Percentiles rank a stretch among this genome's conserved stretches.
Evolutionary conservation across 2,329 filamentous ascomycete genomes (phyloP).

Genomic region (Curvularia spicifera): DNA sequence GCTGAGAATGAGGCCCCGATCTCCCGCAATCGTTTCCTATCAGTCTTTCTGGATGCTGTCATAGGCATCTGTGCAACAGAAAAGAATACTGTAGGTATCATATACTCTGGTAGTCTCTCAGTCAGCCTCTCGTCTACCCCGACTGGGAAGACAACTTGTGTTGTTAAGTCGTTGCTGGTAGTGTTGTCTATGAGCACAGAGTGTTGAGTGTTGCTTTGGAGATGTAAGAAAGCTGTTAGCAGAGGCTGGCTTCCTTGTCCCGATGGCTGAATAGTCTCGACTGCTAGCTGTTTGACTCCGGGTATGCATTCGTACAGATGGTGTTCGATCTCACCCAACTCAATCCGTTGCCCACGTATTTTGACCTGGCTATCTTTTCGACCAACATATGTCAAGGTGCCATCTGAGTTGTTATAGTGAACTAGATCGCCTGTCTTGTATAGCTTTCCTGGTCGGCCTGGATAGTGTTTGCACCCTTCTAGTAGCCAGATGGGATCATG

Average conservation of each 20-base stretch:
- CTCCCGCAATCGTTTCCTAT: constrained; percentile 28
- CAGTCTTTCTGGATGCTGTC: constrained; percentile 53
- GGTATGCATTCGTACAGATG: not conserved
- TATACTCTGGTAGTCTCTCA: constrained; percentile 31
- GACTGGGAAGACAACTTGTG: too few species aligned
- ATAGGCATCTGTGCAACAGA: constrained; percentile 53
- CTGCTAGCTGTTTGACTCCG: not conserved
- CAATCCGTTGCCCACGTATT: too few species aligned
- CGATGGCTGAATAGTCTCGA: not conserved
- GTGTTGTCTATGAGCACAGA: too few species aligned
- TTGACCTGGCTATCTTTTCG: too few species aligned
- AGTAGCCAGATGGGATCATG: too few species aligned
- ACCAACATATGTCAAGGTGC: too few species aligned
- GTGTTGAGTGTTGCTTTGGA: too few species aligned
- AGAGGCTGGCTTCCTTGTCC: not conserved
- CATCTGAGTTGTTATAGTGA: too few species aligned
- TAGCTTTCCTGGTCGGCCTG: too few species aligned
- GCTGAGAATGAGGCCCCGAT: constrained; percentile 12
- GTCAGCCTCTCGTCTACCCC: not conserved
- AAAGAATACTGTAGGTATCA: constrained; percentile 55
- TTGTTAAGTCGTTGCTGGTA: not conserved
- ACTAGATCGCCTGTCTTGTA: too few species aligned
- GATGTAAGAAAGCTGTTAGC: not conserved
- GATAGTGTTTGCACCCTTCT: too few species aligned
- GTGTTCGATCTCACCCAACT: too few species aligned